Conservation (phyloP, 805 yeast genomes). For the Zygoascus biomembranicola region DNA sequence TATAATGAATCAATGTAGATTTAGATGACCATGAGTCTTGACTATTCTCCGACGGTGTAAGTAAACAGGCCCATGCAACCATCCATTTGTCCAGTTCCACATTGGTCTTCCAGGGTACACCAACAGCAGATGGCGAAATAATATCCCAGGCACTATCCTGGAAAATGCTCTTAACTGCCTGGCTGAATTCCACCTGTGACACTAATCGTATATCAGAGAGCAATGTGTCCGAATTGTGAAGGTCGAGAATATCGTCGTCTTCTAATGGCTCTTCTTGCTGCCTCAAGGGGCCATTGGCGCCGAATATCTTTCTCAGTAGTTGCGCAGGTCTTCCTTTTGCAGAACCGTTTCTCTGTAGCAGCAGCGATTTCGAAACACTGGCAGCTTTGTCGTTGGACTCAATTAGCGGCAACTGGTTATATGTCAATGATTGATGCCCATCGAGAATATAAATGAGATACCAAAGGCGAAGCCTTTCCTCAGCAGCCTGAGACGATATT, state of each 20-base stretch:
- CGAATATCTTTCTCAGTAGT: not conserved
- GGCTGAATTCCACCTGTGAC: slow-evolving; percentile 64
- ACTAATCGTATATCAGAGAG: slow-evolving; percentile 45
- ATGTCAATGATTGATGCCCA: slow-evolving; percentile 59
- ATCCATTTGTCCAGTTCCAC: slow-evolving; percentile 67
- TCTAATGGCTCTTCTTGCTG: not conserved
- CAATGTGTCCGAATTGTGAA: not conserved
- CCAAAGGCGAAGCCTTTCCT: slow-evolving; percentile 47
- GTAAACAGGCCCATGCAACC: slow-evolving; percentile 69
- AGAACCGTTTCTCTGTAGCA: not conserved
- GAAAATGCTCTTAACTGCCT: slow-evolving; percentile 51
- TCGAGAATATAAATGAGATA: slow-evolving; percentile 56
- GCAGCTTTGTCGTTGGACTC: slow-evolving; percentile 35
- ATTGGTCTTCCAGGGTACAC: slow-evolving; percentile 60
- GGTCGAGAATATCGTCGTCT: not conserved
- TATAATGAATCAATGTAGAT: slow-evolving; percentile 60
- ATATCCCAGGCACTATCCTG: slow-evolving; percentile 54
- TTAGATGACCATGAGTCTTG: slow-evolving; percentile 57
- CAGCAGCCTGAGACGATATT: slow-evolving; percentile 31
- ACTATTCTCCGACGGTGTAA: slow-evolving; percentile 45
- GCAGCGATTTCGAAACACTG: slow-evolving; percentile 1
- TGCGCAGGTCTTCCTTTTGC: not conserved
- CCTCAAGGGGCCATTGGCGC: not conserved
- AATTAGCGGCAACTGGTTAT: slow-evolving; percentile 50
- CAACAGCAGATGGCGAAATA: slow-evolving; percentile 51